Base-by-base conservation (phyloP, 1,139 yeast genomes). In the Scheffersomyces segobiensis region DNA sequence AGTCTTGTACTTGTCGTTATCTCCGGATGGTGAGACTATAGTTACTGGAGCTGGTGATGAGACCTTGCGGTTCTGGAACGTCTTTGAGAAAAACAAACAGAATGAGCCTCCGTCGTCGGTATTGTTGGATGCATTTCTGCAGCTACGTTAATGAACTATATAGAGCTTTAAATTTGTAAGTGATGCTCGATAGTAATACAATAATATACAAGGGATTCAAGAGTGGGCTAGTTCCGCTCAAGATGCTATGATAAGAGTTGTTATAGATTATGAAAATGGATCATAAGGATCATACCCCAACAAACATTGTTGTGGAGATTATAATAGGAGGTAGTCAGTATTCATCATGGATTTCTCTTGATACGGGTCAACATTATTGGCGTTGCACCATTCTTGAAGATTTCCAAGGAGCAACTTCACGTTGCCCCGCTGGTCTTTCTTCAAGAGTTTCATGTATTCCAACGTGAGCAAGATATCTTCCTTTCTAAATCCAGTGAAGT, bases 21-120 rank as follows among this genome's bases (percentile, higher is more conserved):
- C 97, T n/a, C 97, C 98, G 0, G 98, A 95, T 74, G 99, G 99
- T 1, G 93, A 91, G 63, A 92, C 98, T 0, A 89, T 95, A n/a
- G 99, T 95, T 2, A 93, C 99, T 0, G 99, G 99, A 0, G 98
- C 99, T 0, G 99, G 99, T 1, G 99, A 95, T 74, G 99, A 96
- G 73, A 95, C 99, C 0, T 77, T 95, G 59, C 75, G 98, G 65
- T 91, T 93, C 68, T 93, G 98, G 98, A 91, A 91, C 66, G 89
- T 92, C 1, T 93, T 91, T 75, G 97, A 91, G 61, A 91, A 89
- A 71, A 86, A 83, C 60, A 87, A 84, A 68, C 75, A 79, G 52
- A 87, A 83, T 60, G 81, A 78, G 52, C 84, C 83, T 19, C 86
- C 87, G 24, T 76, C 86, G 10, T 86, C 92, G 21, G 90, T 88